These are phyloP conservation scores for Emmonsiellopsis sp. DNA, from an alignment of 2,329 filamentous ascomycete species.

Conservation along the genomic window DNA sequence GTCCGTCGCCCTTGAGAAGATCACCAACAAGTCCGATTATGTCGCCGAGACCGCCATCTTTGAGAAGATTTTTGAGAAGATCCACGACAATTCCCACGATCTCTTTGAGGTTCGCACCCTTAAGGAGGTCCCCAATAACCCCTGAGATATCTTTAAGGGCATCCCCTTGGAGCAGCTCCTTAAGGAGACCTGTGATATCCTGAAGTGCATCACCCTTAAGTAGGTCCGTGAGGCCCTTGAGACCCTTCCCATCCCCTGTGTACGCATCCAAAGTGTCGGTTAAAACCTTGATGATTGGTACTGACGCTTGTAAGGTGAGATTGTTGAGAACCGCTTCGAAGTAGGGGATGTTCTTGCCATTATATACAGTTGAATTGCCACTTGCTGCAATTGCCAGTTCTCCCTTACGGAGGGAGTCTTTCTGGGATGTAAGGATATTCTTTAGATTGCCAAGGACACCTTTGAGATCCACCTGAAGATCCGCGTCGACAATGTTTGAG, in stretches of 20 bases:
- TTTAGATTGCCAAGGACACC: conserved; percentile 35
- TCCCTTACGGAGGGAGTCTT: conserved; percentile 28
- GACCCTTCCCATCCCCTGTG: background rate
- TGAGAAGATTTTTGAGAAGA: background rate
- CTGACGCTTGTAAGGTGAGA: conserved; percentile 26
- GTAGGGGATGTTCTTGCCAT: conserved; percentile 37
- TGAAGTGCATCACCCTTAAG: background rate
- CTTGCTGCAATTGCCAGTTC: conserved; percentile 34
- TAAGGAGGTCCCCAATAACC: too few species aligned
- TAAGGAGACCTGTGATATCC: too few species aligned
- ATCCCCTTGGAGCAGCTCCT: too few species aligned
- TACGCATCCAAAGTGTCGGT: conserved; percentile 17
- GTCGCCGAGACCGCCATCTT: background rate
- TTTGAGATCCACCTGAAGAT: conserved; percentile 35
- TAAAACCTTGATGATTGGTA: conserved; percentile 33
- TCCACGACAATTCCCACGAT: background rate
- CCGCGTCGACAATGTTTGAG: conserved; percentile 36
- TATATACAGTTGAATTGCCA: conserved; percentile 35
- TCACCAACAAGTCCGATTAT: background rate
- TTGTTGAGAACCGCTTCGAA: conserved; percentile 38
- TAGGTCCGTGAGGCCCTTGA: background rate
- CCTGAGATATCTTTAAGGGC: too few species aligned
- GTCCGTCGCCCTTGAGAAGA: background rate
- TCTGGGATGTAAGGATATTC: conserved; percentile 31
- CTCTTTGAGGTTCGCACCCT: background rate